Evolutionary conservation across 495 filamentous ascomycete genomes (phyloP), one percentile per base, ranked within the genome.

Genomic region (Rhizodiscina lignyota): DNA sequence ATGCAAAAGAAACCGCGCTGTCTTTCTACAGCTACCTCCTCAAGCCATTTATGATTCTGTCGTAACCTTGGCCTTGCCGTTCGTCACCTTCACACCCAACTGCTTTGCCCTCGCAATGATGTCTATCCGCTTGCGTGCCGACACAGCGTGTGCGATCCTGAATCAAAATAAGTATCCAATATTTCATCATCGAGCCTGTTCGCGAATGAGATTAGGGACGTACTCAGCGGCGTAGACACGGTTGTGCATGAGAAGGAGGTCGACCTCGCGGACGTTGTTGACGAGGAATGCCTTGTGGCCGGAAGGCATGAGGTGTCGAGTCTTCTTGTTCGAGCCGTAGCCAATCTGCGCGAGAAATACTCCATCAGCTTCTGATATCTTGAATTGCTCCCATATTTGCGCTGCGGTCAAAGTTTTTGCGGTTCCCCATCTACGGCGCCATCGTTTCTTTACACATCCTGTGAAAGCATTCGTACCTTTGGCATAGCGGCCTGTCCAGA

Each of bases 271-370:
- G 62, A 75, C 58, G 74, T 94, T 96, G 72, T 83, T 77, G 65
- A 97, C 89, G 58, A 96, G 77, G 77, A 97, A 97, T 40, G 89
- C 85, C 73, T 96, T 96, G 77, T 94, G 89, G 66, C 89, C 89
- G 53, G 84, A 92, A 57, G 89, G 91, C 77, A 86, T 93, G 73
- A 94, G 76, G 70, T 96, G 85, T 45, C 79, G 74, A 55, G 89
- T 97, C 75, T 94, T 96, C 74, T 78, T 89, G 77, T 97, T 94
- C 64, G 74, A 82, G 48, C 89, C 87, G 61, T 85, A 96, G 48
- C 89, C 89, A 61, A 97, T 97, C 87, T 93, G 53, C 37, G 45
- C 32, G 23, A 38, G 27, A 15, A 18, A 23, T 21, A 19, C 32
- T 34, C 24, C 32, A 24, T 48, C 36, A 47, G 45, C 28, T 23